Percentiles rank a stretch among this genome's conserved stretches.
Conservation (phyloP, 306 rosid genomes). For the Inga laurina region DNA sequence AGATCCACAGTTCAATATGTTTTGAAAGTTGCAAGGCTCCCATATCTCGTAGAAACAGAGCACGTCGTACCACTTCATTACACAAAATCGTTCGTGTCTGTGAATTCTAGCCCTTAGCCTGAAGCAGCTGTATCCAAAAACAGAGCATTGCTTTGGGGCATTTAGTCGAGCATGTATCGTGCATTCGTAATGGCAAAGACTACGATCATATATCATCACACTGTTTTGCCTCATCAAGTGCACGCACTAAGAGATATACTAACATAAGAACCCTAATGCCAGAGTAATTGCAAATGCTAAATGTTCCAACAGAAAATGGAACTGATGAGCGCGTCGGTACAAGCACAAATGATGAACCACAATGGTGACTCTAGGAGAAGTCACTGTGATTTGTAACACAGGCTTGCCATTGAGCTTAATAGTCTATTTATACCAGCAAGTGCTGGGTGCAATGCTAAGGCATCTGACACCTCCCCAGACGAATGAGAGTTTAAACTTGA, state of each 20-base stretch:
- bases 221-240: neutral
- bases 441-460: too few relatives aligned
- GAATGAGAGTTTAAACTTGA: too few relatives aligned
- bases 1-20: slow-evolving; percentile 5
- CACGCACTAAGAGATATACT: neutral
- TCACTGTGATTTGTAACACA: neutral
- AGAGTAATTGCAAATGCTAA: neutral
- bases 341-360: neutral
- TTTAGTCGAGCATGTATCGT: neutral
- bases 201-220: neutral
- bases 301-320: neutral
- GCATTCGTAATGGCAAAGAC: neutral
- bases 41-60: neutral
- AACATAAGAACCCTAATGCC: neutral
- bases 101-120: slow-evolving; percentile 22
- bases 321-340: neutral
- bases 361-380: neutral
- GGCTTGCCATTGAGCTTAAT: neutral
- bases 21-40: neutral
- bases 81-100: neutral
- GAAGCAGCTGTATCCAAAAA: slow-evolving; percentile 16
- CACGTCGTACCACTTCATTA: neutral
- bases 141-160: slow-evolving; percentile 10
- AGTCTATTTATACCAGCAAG: too few relatives aligned
- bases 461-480: too few relatives aligned